phyloP scores from a whole-genome alignment of 306 rosid species.

The Quillaja saponaria region DNA sequence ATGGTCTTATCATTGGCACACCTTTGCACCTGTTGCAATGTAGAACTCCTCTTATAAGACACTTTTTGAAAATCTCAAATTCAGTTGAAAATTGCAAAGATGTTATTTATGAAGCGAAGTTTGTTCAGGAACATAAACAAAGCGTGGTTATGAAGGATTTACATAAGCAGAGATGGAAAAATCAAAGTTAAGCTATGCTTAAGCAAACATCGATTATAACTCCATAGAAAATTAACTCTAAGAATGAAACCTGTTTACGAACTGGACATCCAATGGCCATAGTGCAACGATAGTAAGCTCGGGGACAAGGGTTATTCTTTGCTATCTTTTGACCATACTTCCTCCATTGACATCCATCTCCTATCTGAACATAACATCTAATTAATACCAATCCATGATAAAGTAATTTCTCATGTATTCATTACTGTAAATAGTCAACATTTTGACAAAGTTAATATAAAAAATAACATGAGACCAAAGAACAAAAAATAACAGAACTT shows the following conservation, averaged over 20 bases:
- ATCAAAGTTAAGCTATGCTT: background rate
- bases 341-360: constrained; percentile 57
- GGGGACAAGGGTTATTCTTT: constrained; percentile 47
- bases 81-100: background rate
- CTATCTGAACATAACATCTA: constrained; percentile 38
- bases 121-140: background rate
- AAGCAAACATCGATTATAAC: background rate
- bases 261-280: constrained; percentile 51
- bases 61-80: background rate
- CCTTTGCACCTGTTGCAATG: constrained; percentile 44
- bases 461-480: too few species aligned
- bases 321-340: constrained; percentile 52
- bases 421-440: too few species aligned
- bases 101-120: background rate
- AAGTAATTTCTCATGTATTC: background rate
- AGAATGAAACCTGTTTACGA: constrained; percentile 51
- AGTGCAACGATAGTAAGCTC: constrained; percentile 53
- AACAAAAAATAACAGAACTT: constrained; percentile 7
- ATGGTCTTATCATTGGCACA: constrained; percentile 37
- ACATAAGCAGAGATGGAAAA: too few species aligned
- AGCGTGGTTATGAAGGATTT: background rate
- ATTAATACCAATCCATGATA: background rate
- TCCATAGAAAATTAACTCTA: background rate
- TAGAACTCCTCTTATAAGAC: background rate
- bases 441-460: too few species aligned